Evolutionary conservation across 805 yeast genomes (phyloP).

Genomic region (Blastobotrys chiropterorum): DNA sequence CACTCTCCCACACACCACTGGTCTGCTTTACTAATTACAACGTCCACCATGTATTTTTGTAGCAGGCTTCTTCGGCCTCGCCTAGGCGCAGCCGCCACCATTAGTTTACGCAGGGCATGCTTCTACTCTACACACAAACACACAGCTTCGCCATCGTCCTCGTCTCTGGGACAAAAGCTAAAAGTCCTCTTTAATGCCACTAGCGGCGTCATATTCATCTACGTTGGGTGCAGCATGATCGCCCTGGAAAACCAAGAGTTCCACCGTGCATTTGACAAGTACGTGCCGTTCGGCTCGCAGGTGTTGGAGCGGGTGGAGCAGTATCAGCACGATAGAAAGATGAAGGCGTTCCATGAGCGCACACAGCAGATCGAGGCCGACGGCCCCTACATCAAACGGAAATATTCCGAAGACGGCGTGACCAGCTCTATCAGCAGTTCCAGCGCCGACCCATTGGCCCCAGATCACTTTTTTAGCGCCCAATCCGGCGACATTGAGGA

Average conservation of each 20-base stretch:
- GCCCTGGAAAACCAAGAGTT: slow-evolving; percentile 4
- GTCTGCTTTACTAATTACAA: too few species aligned
- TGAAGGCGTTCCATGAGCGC: slow-evolving; percentile 1
- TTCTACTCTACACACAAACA: neutral
- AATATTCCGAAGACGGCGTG: neutral
- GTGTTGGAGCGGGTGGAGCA: slow-evolving; percentile 21
- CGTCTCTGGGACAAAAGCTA: neutral
- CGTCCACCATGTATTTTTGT: neutral
- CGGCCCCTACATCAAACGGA: neutral
- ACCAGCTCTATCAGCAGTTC: neutral
- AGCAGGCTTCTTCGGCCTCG: neutral
- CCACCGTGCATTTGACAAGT: slow-evolving; percentile 10
- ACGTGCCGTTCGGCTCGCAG: slow-evolving; percentile 16
- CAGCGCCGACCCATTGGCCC: slow-evolving; percentile 17
- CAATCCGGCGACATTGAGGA: slow-evolving; percentile 21
- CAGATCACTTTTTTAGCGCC: slow-evolving; percentile 22
- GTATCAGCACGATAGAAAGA: slow-evolving; percentile 9
- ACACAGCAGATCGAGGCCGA: slow-evolving; percentile 15
- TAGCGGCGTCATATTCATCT: neutral
- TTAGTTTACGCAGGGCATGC: neutral
- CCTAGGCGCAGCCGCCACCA: neutral
- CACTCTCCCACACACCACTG: too few species aligned
- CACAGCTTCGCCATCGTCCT: neutral
- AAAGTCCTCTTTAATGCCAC: neutral
- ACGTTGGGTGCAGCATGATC: neutral